Evolutionary conservation across 177 flowering plant species (phyloP).

Genomic region (Vitis hybrid): DNA sequence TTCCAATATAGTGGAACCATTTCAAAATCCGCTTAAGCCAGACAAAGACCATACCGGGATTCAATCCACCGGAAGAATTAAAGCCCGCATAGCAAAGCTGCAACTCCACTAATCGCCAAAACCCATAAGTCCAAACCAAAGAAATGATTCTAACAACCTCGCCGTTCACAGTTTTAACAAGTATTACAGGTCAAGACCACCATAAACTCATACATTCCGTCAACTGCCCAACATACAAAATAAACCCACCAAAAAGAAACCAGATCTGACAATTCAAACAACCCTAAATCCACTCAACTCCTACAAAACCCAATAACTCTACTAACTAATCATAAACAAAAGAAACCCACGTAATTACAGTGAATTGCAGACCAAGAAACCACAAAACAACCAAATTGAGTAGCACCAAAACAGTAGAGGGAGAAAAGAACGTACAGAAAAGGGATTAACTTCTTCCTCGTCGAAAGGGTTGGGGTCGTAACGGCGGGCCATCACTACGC

Average conservation of each 20-base stretch:
- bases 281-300: background rate
- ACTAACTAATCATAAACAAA: background rate
- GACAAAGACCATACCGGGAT: too few relatives aligned
- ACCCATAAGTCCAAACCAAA: too few relatives aligned
- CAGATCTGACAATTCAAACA: slow-evolving; percentile 16
- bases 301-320: background rate
- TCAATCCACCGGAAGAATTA: too few relatives aligned
- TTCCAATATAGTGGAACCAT: too few relatives aligned
- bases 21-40: too few relatives aligned
- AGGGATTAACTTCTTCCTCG: slow-evolving; percentile 78
- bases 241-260: background rate
- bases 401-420: background rate
- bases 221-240: background rate
- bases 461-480: slow-evolving; percentile 84
- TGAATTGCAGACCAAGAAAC: background rate
- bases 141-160: background rate
- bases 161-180: background rate
- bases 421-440: slow-evolving; percentile 44
- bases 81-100: too few relatives aligned
- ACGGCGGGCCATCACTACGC: slow-evolving; percentile 59
- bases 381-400: background rate
- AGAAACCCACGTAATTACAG: background rate
- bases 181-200: background rate
- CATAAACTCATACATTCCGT: background rate
- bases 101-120: too few relatives aligned